Conservation (phyloP, 352 stramenopile species). For the Elongisporangium prolatum region DNA sequence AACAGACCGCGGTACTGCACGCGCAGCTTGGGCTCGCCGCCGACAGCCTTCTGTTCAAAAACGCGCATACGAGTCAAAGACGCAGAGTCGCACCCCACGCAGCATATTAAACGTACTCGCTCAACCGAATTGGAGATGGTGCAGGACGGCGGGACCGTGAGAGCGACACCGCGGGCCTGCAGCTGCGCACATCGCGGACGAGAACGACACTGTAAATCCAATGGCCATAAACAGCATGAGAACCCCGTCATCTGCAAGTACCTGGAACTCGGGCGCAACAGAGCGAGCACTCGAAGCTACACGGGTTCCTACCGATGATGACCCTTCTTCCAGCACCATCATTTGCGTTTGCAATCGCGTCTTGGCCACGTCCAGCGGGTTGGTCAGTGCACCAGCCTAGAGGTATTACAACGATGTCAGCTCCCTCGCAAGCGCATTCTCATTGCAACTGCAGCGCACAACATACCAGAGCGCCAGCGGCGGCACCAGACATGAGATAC, state of each 20-base stretch:
- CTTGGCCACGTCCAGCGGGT: constrained; percentile 98
- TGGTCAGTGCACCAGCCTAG: constrained; percentile 88
- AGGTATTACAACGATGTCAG: too few relatives aligned
- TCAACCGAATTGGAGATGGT: constrained; percentile 34
- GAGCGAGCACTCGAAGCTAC: constrained; percentile 16
- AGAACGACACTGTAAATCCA: constrained; percentile 66
- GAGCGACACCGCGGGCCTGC: constrained; percentile 49
- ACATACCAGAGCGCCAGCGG: constrained; percentile 91
- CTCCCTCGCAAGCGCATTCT: too few relatives aligned
- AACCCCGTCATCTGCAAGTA: constrained; percentile 28
- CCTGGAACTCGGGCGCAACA: constrained; percentile 41
- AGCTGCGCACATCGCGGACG: constrained; percentile 70
- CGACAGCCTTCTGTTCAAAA: constrained; percentile 11
- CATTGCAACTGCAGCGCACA: too few relatives aligned
- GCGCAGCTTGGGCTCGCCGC: constrained; percentile 44
- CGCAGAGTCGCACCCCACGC: neutral
- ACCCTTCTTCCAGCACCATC: constrained; percentile 50
- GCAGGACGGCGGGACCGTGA: constrained; percentile 60
- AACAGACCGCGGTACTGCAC: constrained; percentile 71
- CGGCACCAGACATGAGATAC: constrained; percentile 90
- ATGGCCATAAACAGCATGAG: constrained; percentile 27
- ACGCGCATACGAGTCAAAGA: neutral
- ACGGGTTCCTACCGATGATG: constrained; percentile 38
- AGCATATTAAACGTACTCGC: constrained; percentile 26
- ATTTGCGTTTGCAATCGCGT: constrained; percentile 96